Evolutionary conservation across 1,284 basidiomycete genomes (phyloP).

Genomic region (Ceratobasidium sp.): DNA sequence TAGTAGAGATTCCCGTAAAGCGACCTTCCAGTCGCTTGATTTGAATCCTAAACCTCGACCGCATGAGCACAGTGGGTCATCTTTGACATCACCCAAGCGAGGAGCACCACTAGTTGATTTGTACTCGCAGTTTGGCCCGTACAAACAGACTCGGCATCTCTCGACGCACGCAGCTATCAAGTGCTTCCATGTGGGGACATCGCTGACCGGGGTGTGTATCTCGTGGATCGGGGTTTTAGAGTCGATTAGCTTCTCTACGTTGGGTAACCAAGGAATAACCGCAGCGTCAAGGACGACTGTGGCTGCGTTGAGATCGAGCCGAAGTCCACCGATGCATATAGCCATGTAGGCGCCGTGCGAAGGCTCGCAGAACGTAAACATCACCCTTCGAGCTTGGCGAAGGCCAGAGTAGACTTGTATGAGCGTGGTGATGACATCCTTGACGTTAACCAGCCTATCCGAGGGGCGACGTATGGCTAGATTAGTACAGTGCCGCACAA

Average conservation of each 20-base stretch:
- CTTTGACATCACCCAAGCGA: background rate
- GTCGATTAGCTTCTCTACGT: background rate
- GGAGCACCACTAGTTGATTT: background rate
- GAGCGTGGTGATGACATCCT: slow-evolving; percentile 10
- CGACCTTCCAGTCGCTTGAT: slow-evolving; percentile 4
- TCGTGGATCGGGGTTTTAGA: background rate
- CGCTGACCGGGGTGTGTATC: background rate
- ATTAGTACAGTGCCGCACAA: slow-evolving; percentile 5
- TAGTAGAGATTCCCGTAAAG: background rate
- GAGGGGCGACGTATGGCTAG: slow-evolving; percentile 4
- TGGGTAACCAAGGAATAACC: background rate
- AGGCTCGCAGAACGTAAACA: slow-evolving; percentile 6
- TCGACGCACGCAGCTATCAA: slow-evolving; percentile 13
- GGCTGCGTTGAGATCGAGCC: slow-evolving; percentile 16
- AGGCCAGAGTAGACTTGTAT: slow-evolving; percentile 25
- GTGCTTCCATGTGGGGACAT: slow-evolving; percentile 12
- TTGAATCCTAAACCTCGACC: slow-evolving; percentile 28
- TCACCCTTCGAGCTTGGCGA: background rate
- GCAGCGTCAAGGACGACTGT: slow-evolving; percentile 21
- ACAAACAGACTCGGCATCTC: slow-evolving; percentile 15
- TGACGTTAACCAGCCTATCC: slow-evolving; percentile 29
- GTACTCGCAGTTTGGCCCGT: slow-evolving; percentile 32
- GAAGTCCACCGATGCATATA: slow-evolving; percentile 17
- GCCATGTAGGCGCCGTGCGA: background rate
- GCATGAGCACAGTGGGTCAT: slow-evolving; percentile 1